Evolutionary conservation across 2,329 filamentous ascomycete species (phyloP).

Genomic region (Geoglossum cookeanum): DNA sequence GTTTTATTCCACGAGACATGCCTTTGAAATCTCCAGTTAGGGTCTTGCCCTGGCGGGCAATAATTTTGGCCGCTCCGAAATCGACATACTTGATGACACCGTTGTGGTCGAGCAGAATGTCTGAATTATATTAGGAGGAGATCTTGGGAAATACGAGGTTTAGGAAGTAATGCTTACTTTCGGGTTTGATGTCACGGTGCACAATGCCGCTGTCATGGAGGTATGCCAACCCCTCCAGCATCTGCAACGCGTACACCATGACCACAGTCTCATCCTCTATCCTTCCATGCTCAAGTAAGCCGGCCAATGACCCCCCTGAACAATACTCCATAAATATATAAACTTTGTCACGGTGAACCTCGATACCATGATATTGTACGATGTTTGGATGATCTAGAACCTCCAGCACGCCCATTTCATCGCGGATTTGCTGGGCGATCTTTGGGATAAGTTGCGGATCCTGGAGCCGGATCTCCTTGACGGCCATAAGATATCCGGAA

Average conservation of each 20-base stretch:
- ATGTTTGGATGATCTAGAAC: slow-evolving; percentile 94
- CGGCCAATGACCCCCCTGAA: slow-evolving; percentile 80
- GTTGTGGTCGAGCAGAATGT: slow-evolving; percentile 91
- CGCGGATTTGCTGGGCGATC: slow-evolving; percentile 81
- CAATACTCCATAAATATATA: slow-evolving; percentile 99
- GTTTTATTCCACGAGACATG: slow-evolving; percentile 26
- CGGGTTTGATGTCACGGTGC: slow-evolving; percentile 94
- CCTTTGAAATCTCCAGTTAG: slow-evolving; percentile 46
- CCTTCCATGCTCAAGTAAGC: slow-evolving; percentile 77
- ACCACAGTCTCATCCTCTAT: slow-evolving; percentile 97
- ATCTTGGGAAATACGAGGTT: background rate
- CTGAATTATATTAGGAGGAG: slow-evolving; percentile 15
- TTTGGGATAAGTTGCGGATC: slow-evolving; percentile 91
- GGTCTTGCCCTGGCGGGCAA: slow-evolving; percentile 70
- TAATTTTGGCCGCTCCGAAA: slow-evolving; percentile 93
- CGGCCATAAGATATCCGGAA: slow-evolving; percentile 89
- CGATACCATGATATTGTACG: slow-evolving; percentile 93
- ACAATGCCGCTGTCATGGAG: slow-evolving; percentile 82
- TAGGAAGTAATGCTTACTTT: slow-evolving; percentile 46
- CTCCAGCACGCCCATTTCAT: slow-evolving; percentile 93
- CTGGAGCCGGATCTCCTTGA: slow-evolving; percentile 94
- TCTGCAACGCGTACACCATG: slow-evolving; percentile 86
- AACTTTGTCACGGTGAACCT: slow-evolving; percentile 96
- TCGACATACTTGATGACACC: slow-evolving; percentile 99
- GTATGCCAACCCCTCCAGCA: slow-evolving; percentile 85